Conservation (phyloP, 345 rosid genomes). For the Eutrema heterophyllum region DNA sequence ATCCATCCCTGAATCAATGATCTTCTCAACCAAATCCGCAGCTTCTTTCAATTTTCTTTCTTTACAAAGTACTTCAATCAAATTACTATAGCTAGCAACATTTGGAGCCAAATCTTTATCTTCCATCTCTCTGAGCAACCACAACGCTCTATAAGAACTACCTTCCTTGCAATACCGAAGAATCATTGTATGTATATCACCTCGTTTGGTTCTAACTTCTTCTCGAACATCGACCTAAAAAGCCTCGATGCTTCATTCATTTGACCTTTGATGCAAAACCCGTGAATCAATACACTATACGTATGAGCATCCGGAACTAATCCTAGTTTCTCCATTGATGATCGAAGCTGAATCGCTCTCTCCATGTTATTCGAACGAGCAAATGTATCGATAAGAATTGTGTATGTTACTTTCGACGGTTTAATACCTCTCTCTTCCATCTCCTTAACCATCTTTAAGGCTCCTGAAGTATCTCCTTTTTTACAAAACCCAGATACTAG, state of each 20-base stretch:
- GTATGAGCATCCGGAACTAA: conserved; percentile 61
- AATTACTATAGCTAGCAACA: conserved; percentile 53
- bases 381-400: conserved; percentile 53
- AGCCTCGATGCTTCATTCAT: conserved; percentile 68
- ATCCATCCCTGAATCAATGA: conserved; percentile 43
- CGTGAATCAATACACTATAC: conserved; percentile 56
- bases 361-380: conserved; percentile 46
- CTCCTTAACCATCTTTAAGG: conserved; percentile 52
- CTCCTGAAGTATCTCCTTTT: conserved; percentile 38
- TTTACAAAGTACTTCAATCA: conserved; percentile 57
- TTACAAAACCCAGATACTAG: conserved; percentile 52
- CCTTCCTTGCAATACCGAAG: conserved; percentile 72
- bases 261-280: conserved; percentile 62
- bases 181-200: conserved; percentile 70
- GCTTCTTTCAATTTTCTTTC: conserved; percentile 63
- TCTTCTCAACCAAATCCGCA: conserved; percentile 46
- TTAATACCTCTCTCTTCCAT: conserved; percentile 76
- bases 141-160: conserved; percentile 60
- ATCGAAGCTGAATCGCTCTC: conserved; percentile 47
- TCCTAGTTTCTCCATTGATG: conserved; percentile 53
- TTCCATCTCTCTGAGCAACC: conserved; percentile 56
- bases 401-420: conserved; percentile 66
- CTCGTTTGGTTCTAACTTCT: conserved; percentile 50
- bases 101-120: conserved; percentile 52
- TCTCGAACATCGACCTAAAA: conserved; percentile 44